These are phyloP conservation scores for Suillus bovinus DNA, from an alignment of 768 basidiomycete species.

Conservation along the genomic window DNA sequence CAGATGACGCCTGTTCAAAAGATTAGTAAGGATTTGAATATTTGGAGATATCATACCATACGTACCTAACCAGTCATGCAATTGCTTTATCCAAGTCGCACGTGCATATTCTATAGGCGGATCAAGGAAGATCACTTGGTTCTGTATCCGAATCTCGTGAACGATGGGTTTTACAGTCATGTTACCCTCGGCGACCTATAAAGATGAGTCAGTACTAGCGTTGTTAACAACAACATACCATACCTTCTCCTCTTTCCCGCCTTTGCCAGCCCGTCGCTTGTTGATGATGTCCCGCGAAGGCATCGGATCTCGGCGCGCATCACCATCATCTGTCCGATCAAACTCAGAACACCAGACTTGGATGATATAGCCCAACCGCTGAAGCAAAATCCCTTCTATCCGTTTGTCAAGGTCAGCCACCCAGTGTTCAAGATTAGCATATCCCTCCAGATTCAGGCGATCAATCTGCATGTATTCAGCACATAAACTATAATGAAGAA, in stretches of 20 bases:
- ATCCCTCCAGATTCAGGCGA: slow-evolving; percentile 92
- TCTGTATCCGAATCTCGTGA: slow-evolving; percentile 97
- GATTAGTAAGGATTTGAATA: not conserved
- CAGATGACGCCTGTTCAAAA: slow-evolving; percentile 73
- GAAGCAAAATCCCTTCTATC: slow-evolving; percentile 79
- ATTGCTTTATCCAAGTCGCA: slow-evolving; percentile 82
- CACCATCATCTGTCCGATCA: slow-evolving; percentile 69
- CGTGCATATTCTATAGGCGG: slow-evolving; percentile 96
- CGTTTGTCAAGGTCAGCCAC: slow-evolving; percentile 79
- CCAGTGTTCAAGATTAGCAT: slow-evolving; percentile 92
- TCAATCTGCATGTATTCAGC: slow-evolving; percentile 66
- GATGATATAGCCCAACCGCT: slow-evolving; percentile 74
- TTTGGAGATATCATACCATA: not conserved
- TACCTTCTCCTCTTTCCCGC: slow-evolving; percentile 80
- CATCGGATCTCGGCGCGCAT: slow-evolving; percentile 53
- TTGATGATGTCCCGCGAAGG: slow-evolving; percentile 54
- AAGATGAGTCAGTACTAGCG: not conserved
- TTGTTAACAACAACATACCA: not conserved
- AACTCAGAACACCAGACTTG: slow-evolving; percentile 90
- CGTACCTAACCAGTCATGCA: slow-evolving; percentile 87
- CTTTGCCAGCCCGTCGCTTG: slow-evolving; percentile 71
- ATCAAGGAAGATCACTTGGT: slow-evolving; percentile 98
- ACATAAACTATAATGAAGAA: not conserved
- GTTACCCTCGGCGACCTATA: slow-evolving; percentile 67
- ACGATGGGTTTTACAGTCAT: slow-evolving; percentile 84